phyloP scores from a whole-genome alignment of 495 filamentous ascomycete species.

The Cercophora newfieldiana region DNA sequence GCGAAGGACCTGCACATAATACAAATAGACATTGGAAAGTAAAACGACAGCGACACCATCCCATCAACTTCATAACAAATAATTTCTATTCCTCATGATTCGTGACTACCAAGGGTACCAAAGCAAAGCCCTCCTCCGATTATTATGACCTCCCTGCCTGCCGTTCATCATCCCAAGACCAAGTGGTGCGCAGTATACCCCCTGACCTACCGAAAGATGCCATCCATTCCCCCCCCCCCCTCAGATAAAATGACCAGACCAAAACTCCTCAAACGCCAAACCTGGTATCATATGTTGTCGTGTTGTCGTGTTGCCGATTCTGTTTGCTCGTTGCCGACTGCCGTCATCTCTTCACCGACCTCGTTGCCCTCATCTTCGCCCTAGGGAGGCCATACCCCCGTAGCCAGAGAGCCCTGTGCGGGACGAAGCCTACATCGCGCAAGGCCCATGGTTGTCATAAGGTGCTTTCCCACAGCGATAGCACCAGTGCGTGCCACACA shows the following conservation, averaged over 20 bases:
- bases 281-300: neutral
- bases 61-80: no score
- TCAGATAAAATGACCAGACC: neutral
- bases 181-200: neutral
- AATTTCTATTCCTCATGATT: no score
- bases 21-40: no score
- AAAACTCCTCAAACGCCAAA: neutral
- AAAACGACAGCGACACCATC: no score
- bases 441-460: constrained; percentile 14
- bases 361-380: no score
- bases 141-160: neutral
- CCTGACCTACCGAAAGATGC: neutral
- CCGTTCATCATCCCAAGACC: no score
- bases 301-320: neutral
- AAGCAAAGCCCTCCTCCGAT: no score
- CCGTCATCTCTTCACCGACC: no score
- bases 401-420: no score
- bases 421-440: constrained; percentile 9
- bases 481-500: constrained; percentile 25
- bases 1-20: no score
- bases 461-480: constrained; percentile 25
- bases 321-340: neutral
- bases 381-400: no score
- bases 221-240: neutral
- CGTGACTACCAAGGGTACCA: no score